phyloP scores from a whole-genome alignment of 768 basidiomycete species.

The Gautieria morchelliformis region DNA sequence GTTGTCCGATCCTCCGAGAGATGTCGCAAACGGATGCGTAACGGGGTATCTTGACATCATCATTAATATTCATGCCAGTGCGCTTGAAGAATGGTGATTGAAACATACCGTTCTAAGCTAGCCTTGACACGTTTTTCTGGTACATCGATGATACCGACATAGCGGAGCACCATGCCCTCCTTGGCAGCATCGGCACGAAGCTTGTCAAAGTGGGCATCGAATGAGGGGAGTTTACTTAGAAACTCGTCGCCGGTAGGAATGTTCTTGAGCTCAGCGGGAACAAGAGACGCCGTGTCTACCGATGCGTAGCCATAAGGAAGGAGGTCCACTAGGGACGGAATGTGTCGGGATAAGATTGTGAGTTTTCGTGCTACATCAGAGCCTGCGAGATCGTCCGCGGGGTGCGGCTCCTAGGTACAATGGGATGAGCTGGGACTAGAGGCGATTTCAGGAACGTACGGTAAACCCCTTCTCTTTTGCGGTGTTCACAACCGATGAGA shows the following conservation, averaged over 20 bases:
- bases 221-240: slow-evolving; percentile 66
- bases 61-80: not conserved
- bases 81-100: not conserved
- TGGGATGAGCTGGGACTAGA: not conserved
- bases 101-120: slow-evolving; percentile 74
- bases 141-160: slow-evolving; percentile 90
- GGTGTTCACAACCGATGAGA: slow-evolving; percentile 81
- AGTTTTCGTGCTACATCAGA: slow-evolving; percentile 96
- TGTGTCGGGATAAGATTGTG: slow-evolving; percentile 83
- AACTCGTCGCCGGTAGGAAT: slow-evolving; percentile 75
- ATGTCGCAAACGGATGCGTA: slow-evolving; percentile 91
- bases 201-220: slow-evolving; percentile 69
- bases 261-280: slow-evolving; percentile 64
- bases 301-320: slow-evolving; percentile 74
- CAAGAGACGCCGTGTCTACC: slow-evolving; percentile 76
- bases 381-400: slow-evolving; percentile 92
- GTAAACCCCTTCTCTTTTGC: slow-evolving; percentile 95
- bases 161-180: slow-evolving; percentile 81
- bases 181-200: slow-evolving; percentile 69
- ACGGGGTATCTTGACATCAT: slow-evolving; percentile 58
- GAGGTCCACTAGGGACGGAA: slow-evolving; percentile 39
- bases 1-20: slow-evolving; percentile 93
- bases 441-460: slow-evolving; percentile 30
- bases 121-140: slow-evolving; percentile 65
- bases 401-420: slow-evolving; percentile 81